Base-by-base conservation (phyloP, 495 filamentous ascomycete genomes). In the Aspergillus funiculosus region DNA sequence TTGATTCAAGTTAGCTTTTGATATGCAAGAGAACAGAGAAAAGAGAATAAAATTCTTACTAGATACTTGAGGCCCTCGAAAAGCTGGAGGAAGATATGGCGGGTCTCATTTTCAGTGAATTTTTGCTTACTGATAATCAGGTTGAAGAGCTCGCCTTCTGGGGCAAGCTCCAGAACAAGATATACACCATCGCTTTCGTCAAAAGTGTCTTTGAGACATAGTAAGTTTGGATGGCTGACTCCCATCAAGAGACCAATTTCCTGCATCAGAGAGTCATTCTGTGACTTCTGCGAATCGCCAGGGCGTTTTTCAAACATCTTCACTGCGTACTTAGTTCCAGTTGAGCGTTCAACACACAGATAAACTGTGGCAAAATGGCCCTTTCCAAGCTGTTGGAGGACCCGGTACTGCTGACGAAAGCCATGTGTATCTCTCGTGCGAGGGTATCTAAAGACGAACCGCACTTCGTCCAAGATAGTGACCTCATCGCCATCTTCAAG, bases 331-430 rank as follows among this genome's bases (percentile, higher is more conserved):
- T 83, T 76, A 39, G 80, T 75, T 14, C 94, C 94, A 0, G 86
- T 86, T 32, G 78, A 69, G 60, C 87, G 88, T 62, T 97, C 89
- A 1, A 89, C 78, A 52, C 90, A 95, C 1, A 95, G 70, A 58
- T 90, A 94, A 9, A 99, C 94, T 7, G 89, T 87, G 31, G 94
- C 94, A 65, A 97, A 97, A 61, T 96, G 90, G 15, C 94, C 94
- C 62, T 94, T 95, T 46, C 94, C 94, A 10, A 99, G 80, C 61
- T 90, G 86, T 43, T 90, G 80, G 27, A 87, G 74, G 10, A 91
- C 76, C 8, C 78, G 82, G 60, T 92, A 99, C 53, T 94, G 87
- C 52, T 95, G 87, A 22, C 73, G 62, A 69, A 99, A 99, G 2
- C 72, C 80, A 56, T 82, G 88, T 18, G 83, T 79, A 21, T 81